Base-by-base conservation (phyloP, 1,139 yeast genomes). In the Nadsonia starkeyi-henricii region DNA sequence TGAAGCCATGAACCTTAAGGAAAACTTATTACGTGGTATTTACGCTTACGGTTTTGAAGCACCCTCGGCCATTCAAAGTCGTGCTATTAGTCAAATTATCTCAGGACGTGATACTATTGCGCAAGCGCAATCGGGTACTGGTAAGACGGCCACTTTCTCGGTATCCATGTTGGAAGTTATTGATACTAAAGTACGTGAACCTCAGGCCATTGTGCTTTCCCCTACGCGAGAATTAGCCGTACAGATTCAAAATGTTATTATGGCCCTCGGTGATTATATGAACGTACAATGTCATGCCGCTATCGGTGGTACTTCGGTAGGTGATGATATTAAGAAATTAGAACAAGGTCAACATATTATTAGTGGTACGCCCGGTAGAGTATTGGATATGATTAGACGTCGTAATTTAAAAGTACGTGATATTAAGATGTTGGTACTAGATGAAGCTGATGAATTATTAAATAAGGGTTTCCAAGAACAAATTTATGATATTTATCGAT, bases 71-170 rank as follows among this genome's bases (percentile, higher is more conserved):
- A 91, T 91, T 65, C 98, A 91, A 66, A 85, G 94, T 43, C 73
- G 97, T 57, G 98, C 96, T 37, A 91, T 91, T 50, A 76, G 84
- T 68, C 97, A 89, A 61, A 88, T 89, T 54, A 86, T 89, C 48
- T 76, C 81, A 48, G 97, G 96, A 3, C 76, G 81, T 58, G 98
- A 91, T 63, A 85, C 91, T 2, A 85, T 91, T 52, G 97, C 97
- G 20, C 98, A 91, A 66, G 96, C 97, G 12, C 98, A 91, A 64
- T 85, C 96, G 3, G 98, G 98, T 53, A 91, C 98, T 1, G 98
- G 98, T 61, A 91, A 91, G 65, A 91, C 98, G 0, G 98, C 97
- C 20, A 91, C 98, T 0, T 91, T 91, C 63, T 76, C 95, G 17
- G 86, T 91, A 50, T 95, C 96, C 12, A 82, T 85, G 81, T 70